These are phyloP conservation scores for Sclerotiophoma versabilis DNA, from an alignment of 2,329 filamentous ascomycete species.

Conservation along the genomic window DNA sequence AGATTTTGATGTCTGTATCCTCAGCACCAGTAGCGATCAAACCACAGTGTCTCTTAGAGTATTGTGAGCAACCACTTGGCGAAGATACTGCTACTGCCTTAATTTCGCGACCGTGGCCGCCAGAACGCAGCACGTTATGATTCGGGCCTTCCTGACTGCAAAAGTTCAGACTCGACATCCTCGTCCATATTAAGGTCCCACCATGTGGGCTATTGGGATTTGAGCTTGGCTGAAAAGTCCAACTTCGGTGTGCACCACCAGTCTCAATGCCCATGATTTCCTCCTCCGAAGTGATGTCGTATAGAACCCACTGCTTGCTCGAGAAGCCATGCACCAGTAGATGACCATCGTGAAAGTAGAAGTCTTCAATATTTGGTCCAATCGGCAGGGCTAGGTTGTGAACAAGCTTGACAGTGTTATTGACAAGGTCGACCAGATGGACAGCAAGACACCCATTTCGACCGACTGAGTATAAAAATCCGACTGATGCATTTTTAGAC, in stretches of 20 bases:
- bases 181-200: constrained; percentile 75
- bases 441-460: constrained; percentile 80
- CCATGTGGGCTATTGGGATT: constrained; percentile 8
- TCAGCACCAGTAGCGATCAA: constrained; percentile 73
- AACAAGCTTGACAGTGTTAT: constrained; percentile 53
- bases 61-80: not conserved
- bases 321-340: constrained; percentile 83
- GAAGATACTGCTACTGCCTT: constrained; percentile 64
- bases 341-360: constrained; percentile 63
- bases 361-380: constrained; percentile 77
- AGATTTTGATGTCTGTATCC: constrained; percentile 79
- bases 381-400: constrained; percentile 76
- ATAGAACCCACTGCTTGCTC: constrained; percentile 79
- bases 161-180: constrained; percentile 64
- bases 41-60: constrained; percentile 17
- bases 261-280: constrained; percentile 79
- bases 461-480: constrained; percentile 72
- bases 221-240: constrained; percentile 60
- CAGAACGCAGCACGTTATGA: constrained; percentile 65
- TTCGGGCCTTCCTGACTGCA: constrained; percentile 48
- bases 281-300: constrained; percentile 75
- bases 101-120: constrained; percentile 88
- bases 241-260: constrained; percentile 83
- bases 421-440: constrained; percentile 52
- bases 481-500: constrained; percentile 46